Percentiles rank a stretch among this genome's conserved stretches.
Conservation (phyloP, 768 basidiomycete genomes). For the Tulasnella sp. region DNA sequence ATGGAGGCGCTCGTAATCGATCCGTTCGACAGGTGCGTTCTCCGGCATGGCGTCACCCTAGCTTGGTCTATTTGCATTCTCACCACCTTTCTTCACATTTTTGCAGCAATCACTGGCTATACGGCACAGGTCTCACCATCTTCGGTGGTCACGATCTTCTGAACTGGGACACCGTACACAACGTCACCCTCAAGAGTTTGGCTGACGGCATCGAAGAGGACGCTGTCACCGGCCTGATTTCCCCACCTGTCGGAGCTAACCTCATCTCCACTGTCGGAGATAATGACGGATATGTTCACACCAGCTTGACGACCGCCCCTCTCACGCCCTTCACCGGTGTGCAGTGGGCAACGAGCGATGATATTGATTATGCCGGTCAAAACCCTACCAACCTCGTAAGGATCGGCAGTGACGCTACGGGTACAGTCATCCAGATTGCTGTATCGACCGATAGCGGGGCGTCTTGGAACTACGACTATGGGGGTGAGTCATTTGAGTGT, state of each 20-base stretch:
- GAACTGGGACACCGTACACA: constrained; percentile 50
- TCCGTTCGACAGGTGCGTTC: constrained; percentile 37
- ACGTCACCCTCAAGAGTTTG: constrained; percentile 46
- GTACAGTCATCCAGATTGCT: constrained; percentile 42
- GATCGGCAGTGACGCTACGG: constrained; percentile 11
- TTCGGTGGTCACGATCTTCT: constrained; percentile 47
- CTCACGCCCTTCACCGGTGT: constrained; percentile 35
- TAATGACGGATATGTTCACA: background rate
- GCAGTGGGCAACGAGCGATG: constrained; percentile 29
- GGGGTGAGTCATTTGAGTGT: no score
- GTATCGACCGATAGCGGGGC: constrained; percentile 43
- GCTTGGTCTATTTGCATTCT: no score
- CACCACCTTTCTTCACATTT: no score
- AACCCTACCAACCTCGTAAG: constrained; percentile 40
- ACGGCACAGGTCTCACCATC: constrained; percentile 31
- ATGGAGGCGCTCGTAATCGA: constrained; percentile 53
- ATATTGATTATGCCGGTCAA: constrained; percentile 46
- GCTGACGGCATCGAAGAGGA: constrained; percentile 60
- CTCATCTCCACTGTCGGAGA: constrained; percentile 49
- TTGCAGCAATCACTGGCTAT: background rate
- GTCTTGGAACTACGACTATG: constrained; percentile 47
- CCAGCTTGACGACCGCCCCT: constrained; percentile 32
- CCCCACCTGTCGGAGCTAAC: constrained; percentile 46
- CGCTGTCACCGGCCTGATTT: constrained; percentile 44
- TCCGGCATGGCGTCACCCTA: no score